phyloP scores from a whole-genome alignment of 1,284 basidiomycete genomes.

The Agaricales sp. region DNA sequence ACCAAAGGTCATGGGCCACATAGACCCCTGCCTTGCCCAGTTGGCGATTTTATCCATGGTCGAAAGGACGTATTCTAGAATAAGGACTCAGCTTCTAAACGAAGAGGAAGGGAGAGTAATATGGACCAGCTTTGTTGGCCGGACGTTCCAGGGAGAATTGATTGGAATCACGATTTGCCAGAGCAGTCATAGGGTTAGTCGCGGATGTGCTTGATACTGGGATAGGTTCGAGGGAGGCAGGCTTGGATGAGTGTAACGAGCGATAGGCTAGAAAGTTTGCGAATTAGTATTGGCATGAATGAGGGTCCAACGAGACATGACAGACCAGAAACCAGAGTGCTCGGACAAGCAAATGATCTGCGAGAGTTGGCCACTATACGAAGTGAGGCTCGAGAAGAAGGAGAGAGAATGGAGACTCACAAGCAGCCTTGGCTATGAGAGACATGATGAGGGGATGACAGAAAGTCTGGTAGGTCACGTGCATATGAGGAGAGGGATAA shows the following conservation, averaged over 20 bases:
- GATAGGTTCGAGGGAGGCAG: constrained; percentile 24
- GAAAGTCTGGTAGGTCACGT: background rate
- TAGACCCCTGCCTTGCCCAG: constrained; percentile 95
- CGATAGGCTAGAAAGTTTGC: constrained; percentile 31
- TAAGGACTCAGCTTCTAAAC: constrained; percentile 1
- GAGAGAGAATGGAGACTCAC: constrained; percentile 19
- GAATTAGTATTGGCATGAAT: background rate
- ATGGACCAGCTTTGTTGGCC: constrained; percentile 75
- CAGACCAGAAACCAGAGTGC: constrained; percentile 22
- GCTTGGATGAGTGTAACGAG: constrained; percentile 42
- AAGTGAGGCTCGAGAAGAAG: constrained; percentile 5
- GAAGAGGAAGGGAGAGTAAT: constrained; percentile 18
- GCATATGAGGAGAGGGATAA: constrained; percentile 1
- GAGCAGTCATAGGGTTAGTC: constrained; percentile 44
- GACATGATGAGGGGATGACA: constrained; percentile 31
- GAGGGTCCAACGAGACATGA: constrained; percentile 2
- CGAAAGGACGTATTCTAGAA: constrained; percentile 88
- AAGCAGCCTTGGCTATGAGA: constrained; percentile 36
- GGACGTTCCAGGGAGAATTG: constrained; percentile 84
- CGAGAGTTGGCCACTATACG: constrained; percentile 29
- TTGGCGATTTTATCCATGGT: constrained; percentile 96
- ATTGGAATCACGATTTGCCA: constrained; percentile 73
- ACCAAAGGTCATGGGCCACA: constrained; percentile 99
- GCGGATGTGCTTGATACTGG: constrained; percentile 34
- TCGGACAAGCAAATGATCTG: constrained; percentile 15